A percentile compares a stretch with the other conserved stretches of the same genome.
Conservation (phyloP, 192 early-diverging fungal genomes). For the Kappamyces sp. region DNA sequence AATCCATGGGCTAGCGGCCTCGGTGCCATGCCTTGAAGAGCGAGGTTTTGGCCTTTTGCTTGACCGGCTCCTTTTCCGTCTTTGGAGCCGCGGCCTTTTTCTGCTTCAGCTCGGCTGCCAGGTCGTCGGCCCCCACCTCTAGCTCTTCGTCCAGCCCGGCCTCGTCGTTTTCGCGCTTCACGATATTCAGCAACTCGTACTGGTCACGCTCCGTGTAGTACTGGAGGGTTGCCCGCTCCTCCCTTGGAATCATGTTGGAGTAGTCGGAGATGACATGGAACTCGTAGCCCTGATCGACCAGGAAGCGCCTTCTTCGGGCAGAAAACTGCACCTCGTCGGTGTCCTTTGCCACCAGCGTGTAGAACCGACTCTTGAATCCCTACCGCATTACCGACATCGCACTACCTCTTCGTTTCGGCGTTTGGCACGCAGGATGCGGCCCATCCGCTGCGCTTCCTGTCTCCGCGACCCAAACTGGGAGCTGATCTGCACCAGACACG, state of each 20-base stretch:
- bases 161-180: conserved; percentile 18
- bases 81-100: neutral
- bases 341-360: conserved; percentile 92
- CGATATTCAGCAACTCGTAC: conserved; percentile 7
- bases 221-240: conserved; percentile 14
- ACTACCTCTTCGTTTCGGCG: conserved; percentile 81
- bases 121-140: conserved; percentile 16
- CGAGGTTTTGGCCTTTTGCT: neutral
- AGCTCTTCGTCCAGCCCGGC: conserved; percentile 15
- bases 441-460: conserved; percentile 97
- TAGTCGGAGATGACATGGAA: conserved; percentile 45
- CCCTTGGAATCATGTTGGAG: conserved; percentile 14
- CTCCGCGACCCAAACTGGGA: conserved; percentile 95
- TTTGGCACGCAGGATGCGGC: conserved; percentile 91
- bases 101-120: conserved; percentile 19
- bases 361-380: conserved; percentile 95
- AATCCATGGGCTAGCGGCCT: too few species aligned
- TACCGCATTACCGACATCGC: too few species aligned
- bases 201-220: conserved; percentile 14
- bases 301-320: conserved; percentile 90
- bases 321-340: conserved; percentile 98
- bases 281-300: conserved; percentile 98
- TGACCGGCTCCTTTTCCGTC: neutral
- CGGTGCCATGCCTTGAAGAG: too few species aligned
- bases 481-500: conserved; percentile 96